These are phyloP conservation scores for Elsinoe arachidis DNA, from an alignment of 2,329 filamentous ascomycete species.

Conservation along the genomic window DNA sequence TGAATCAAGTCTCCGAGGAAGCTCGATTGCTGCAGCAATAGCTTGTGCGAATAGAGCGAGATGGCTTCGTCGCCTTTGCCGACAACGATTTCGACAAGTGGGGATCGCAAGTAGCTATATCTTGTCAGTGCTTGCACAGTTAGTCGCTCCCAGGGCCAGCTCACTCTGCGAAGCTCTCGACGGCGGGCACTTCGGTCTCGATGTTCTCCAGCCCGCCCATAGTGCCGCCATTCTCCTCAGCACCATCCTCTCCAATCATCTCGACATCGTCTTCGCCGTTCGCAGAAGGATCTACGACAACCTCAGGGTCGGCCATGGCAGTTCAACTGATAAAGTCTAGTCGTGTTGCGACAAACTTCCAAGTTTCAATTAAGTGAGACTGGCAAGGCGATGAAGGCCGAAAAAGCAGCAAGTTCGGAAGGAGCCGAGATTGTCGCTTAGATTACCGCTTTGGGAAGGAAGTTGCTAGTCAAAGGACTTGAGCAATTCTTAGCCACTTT, in stretches of 20 bases:
- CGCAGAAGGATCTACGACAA: constrained; percentile 21
- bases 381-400: too few relatives aligned
- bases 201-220: constrained; percentile 34
- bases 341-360: background rate
- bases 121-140: background rate
- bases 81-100: constrained; percentile 39
- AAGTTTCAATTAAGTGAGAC: background rate
- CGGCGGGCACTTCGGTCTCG: constrained; percentile 33
- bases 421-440: too few relatives aligned
- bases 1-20: constrained; percentile 54
- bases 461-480: too few relatives aligned
- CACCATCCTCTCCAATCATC: constrained; percentile 34
- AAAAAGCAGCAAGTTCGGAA: too few relatives aligned
- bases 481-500: too few relatives aligned
- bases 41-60: constrained; percentile 70
- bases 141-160: constrained; percentile 14
- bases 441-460: too few relatives aligned
- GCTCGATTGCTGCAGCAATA: constrained; percentile 63
- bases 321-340: background rate
- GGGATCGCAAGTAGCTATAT: constrained; percentile 39
- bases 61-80: constrained; percentile 49
- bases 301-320: constrained; percentile 26
- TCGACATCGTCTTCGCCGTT: constrained; percentile 40
- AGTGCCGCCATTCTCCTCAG: constrained; percentile 21
- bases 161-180: constrained; percentile 40